Evolutionary conservation across 345 rosid genomes (phyloP).

Genomic region (Bruguiera gymnorhiza): DNA sequence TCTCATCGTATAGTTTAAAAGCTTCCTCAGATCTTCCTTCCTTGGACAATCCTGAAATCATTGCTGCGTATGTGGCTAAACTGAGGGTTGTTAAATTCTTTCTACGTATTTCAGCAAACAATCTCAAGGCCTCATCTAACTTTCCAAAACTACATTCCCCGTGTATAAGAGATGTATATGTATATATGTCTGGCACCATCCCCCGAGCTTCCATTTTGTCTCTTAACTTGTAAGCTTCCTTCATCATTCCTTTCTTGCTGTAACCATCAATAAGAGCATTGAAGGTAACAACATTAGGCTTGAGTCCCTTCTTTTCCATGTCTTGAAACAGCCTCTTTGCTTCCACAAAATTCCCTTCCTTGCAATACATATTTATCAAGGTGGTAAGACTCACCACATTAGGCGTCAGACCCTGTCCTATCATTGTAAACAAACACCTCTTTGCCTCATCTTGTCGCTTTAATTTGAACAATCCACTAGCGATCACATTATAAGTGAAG

Average conservation of each 20-base stretch:
- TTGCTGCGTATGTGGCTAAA: slow-evolving; percentile 53
- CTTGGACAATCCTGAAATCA: slow-evolving; percentile 71
- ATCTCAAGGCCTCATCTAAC: slow-evolving; percentile 60
- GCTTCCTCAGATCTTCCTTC: slow-evolving; percentile 81
- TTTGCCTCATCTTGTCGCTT: slow-evolving; percentile 68
- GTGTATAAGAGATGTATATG: slow-evolving; percentile 71
- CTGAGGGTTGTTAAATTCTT: slow-evolving; percentile 46
- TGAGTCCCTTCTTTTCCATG: slow-evolving; percentile 51
- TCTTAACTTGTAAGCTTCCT: slow-evolving; percentile 58
- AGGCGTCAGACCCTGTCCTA: slow-evolving; percentile 44
- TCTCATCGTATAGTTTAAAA: slow-evolving; percentile 58
- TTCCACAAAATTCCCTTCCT: slow-evolving; percentile 75
- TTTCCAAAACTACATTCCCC: slow-evolving; percentile 67
- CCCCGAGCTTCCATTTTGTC: slow-evolving; percentile 55
- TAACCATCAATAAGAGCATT: slow-evolving; percentile 68
- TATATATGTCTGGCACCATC: slow-evolving; percentile 50
- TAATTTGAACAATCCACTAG: slow-evolving; percentile 52
- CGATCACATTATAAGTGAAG: slow-evolving; percentile 56
- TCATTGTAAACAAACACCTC: slow-evolving; percentile 52
- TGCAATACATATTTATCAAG: slow-evolving; percentile 68
- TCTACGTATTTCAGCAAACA: slow-evolving; percentile 49
- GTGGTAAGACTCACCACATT: slow-evolving; percentile 62
- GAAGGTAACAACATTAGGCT: slow-evolving; percentile 53
- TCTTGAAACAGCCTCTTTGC: slow-evolving; percentile 61
- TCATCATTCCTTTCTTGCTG: slow-evolving; percentile 58